Percentiles rank a stretch among this genome's conserved stretches.
These are phyloP conservation scores for Fusarium sp. DNA, from an alignment of 2,329 filamentous ascomycete species.

Conservation along the genomic window DNA sequence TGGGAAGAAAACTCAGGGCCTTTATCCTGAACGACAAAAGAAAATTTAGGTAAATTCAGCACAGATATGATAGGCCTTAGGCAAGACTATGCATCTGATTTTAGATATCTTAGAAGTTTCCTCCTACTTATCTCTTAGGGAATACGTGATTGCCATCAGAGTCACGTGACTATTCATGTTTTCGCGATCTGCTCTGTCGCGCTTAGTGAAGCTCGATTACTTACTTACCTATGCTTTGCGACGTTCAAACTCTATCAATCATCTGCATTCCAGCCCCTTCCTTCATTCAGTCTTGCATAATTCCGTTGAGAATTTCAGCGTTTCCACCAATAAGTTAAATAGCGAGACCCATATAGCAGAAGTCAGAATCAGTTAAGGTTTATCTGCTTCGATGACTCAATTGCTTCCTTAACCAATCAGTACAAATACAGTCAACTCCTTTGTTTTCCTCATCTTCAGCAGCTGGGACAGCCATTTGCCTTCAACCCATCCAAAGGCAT, in stretches of 20 bases:
- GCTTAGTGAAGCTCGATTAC: conserved; percentile 3
- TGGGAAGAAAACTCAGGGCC: not conserved
- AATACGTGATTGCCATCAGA: conserved; percentile 18
- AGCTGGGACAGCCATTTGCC: not conserved
- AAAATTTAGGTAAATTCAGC: not conserved
- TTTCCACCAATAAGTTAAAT: not conserved
- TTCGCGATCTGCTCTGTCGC: conserved; percentile 24
- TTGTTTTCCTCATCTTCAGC: not conserved
- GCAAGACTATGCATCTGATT: not conserved
- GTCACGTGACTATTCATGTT: conserved; percentile 26
- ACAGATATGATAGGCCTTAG: not conserved
- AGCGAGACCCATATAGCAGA: not conserved
- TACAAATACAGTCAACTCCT: not conserved
- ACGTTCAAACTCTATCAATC: conserved; percentile 11
- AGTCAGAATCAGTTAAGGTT: not conserved
- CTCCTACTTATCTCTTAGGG: not conserved
- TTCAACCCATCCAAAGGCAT: not conserved
- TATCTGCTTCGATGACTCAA: not conserved
- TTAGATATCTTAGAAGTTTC: not conserved
- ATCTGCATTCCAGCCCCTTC: not conserved
- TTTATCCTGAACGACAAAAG: not conserved
- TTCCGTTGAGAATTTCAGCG: not conserved
- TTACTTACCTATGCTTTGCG: conserved; percentile 6
- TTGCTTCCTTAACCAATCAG: not conserved
- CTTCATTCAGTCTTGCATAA: not conserved